Evolutionary conservation across 768 basidiomycete genomes (phyloP), one percentile per base, ranked within the genome.

Genomic region (Phanerochaete sordida): DNA sequence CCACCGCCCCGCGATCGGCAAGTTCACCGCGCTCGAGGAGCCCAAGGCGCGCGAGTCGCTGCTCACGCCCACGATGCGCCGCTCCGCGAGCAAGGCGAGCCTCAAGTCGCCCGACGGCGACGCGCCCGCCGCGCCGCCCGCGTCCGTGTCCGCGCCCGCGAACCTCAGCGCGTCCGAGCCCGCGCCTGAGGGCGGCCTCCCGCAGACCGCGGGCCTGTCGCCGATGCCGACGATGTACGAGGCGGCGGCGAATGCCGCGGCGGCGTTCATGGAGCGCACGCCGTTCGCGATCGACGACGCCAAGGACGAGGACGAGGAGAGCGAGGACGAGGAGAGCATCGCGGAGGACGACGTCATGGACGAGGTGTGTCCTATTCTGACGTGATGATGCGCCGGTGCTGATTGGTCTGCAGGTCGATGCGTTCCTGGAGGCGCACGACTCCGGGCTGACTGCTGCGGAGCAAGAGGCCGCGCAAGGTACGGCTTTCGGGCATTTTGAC

Each of bases 261-360:
- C 79, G 37, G 30, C 79, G 37, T 53, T 93, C 48, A 88, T 95
- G 88, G 91, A 96, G 70, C 80, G 96, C 45, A 94, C 93, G 26
- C 88, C 90, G 64, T 99, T 99, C 71, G 93, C 93, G n/a, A 97
- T 98, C 61, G 97, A 99, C 69, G 93, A 95, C 73, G 92, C 88
- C 3, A 88, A 86, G 55, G 91, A 93, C 59, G 90, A 89, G 12
- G 91, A 91, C 12, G 74, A 87, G 70, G 75, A 76, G 28, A 84
- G 80, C 5, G 85, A 83, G 27, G 76, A 76, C 15, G 84, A 80
- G 52, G 65, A 61, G 39, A 79, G 74, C 23, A 77, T 71, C 52
- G 86, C 84, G 48, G 87, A 88, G 58, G 87, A 88, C 62, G 85
- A 84, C 59, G 92, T 95, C 49, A 83, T 98, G 86, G 92, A 95